A percentile compares a stretch with the other conserved stretches of the same genome.
phyloP scores from a whole-genome alignment of 2,329 filamentous ascomycete species.

The Microsporum canis region DNA sequence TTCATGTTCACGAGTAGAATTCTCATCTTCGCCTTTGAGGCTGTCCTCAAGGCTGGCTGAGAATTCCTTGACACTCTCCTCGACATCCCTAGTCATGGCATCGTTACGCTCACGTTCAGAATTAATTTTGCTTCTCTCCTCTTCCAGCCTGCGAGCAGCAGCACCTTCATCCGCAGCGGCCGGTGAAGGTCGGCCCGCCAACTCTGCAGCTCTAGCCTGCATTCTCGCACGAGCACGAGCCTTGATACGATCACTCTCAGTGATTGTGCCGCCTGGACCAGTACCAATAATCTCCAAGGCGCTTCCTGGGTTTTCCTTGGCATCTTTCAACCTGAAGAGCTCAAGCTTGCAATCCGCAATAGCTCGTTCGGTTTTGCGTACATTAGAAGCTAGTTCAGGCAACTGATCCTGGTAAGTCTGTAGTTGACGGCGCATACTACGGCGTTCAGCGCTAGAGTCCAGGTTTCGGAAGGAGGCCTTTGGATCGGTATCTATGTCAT shows the following conservation, averaged over 20 bases:
- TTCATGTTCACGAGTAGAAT: conserved; percentile 75
- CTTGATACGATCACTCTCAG: conserved; percentile 88
- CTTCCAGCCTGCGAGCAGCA: conserved; percentile 74
- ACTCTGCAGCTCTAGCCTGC: conserved; percentile 88
- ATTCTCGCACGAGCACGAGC: conserved; percentile 95
- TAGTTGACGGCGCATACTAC: conserved; percentile 76
- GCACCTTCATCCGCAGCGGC: conserved; percentile 57
- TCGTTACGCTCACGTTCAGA: conserved; percentile 90
- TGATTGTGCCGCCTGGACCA: conserved; percentile 78
- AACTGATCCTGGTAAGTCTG: conserved; percentile 81
- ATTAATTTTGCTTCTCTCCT: conserved; percentile 69
- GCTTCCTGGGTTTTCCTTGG: conserved; percentile 77
- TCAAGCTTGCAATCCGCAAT: conserved; percentile 88
- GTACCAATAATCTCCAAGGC: conserved; percentile 77
- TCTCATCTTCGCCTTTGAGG: conserved; percentile 68
- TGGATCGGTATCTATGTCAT: conserved; percentile 87
- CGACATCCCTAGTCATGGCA: conserved; percentile 90
- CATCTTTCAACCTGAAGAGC: conserved; percentile 84
- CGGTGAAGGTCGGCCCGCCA: conserved; percentile 71
- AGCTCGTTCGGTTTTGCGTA: conserved; percentile 77
- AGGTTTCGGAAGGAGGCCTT: conserved; percentile 58
- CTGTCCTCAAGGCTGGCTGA: conserved; percentile 72
- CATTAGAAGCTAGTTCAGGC: conserved; percentile 82
- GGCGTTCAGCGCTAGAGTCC: conserved; percentile 79
- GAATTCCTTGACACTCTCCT: conserved; percentile 89